Percentiles rank a stretch among this genome's conserved stretches.
These are phyloP conservation scores for Raffaelea deltoideospora DNA, from an alignment of 2,329 filamentous ascomycete genomes.

Conservation along the genomic window DNA sequence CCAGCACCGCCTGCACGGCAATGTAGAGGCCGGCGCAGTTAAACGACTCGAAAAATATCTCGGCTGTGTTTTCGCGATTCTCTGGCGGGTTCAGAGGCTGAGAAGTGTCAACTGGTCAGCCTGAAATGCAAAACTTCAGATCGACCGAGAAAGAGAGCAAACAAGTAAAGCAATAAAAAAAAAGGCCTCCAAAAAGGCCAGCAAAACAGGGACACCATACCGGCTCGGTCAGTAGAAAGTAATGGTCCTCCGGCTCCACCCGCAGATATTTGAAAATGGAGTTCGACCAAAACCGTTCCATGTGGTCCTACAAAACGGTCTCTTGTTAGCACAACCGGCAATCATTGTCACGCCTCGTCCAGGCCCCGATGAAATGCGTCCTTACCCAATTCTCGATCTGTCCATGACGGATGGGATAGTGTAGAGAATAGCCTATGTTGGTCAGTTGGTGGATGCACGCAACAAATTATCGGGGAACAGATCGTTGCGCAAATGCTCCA, in stretches of 20 bases:
- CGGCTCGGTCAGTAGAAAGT: slow-evolving; percentile 94
- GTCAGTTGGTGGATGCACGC: slow-evolving; percentile 1
- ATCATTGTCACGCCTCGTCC: not conserved
- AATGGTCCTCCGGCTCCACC: slow-evolving; percentile 96
- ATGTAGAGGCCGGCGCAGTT: slow-evolving; percentile 99
- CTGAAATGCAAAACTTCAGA: too few relatives aligned
- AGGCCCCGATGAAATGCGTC: not conserved
- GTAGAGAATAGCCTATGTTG: slow-evolving; percentile 67
- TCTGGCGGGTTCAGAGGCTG: slow-evolving; percentile 94
- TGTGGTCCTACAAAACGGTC: slow-evolving; percentile 79
- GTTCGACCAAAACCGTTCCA: slow-evolving; percentile 99
- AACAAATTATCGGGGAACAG: slow-evolving; percentile 2
- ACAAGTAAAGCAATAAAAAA: not conserved
- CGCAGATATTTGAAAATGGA: slow-evolving; percentile 99
- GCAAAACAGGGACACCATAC: too few relatives aligned
- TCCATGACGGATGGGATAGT: slow-evolving; percentile 94
- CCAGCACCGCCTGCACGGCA: slow-evolving; percentile 91
- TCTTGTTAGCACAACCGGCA: too few relatives aligned
- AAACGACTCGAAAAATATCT: slow-evolving; percentile 99
- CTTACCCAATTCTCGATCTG: slow-evolving; percentile 97
- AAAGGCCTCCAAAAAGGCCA: too few relatives aligned
- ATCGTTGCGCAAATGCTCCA: not conserved
- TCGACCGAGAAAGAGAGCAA: too few relatives aligned
- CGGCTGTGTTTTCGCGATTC: slow-evolving; percentile 96
- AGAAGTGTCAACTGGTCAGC: not conserved